Evolutionary conservation across 1,139 yeast genomes (phyloP).

Genomic region (Yamadazyma dendronema): DNA sequence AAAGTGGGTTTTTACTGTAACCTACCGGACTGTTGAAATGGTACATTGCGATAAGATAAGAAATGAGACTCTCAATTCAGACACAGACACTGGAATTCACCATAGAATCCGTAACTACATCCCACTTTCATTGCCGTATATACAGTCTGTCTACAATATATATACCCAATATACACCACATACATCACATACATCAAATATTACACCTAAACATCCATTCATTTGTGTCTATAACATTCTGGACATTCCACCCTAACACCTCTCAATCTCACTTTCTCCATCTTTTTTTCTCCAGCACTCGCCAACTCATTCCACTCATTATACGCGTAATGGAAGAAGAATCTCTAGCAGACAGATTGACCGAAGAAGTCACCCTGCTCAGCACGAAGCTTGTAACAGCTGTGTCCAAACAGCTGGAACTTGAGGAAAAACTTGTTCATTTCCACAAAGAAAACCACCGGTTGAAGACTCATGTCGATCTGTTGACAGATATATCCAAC

Average conservation of each 20-base stretch:
- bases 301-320: not conserved
- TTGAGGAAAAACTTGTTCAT: constrained; percentile 43
- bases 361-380: constrained; percentile 54
- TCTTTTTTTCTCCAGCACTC: not conserved
- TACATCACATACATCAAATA: no score
- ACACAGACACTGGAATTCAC: no score
- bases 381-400: constrained; percentile 63
- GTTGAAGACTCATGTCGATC: constrained; percentile 21
- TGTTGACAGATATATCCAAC: constrained; percentile 18
- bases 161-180: no score
- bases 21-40: constrained; percentile 17
- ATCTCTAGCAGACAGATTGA: constrained; percentile 33
- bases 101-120: no score
- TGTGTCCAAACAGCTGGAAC: constrained; percentile 54
- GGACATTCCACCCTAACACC: no score
- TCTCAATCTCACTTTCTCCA: no score
- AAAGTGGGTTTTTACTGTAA: constrained; percentile 17
- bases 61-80: no score
- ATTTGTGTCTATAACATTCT: no score
- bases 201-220: no score
- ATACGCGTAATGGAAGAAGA: constrained; percentile 4
- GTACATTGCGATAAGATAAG: constrained; percentile 3
- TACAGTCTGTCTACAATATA: no score
- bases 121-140: no score
- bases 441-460: constrained; percentile 32